Base-by-base conservation (phyloP, 352 stramenopile genomes). In the Elongisporangium anandrum region DNA sequence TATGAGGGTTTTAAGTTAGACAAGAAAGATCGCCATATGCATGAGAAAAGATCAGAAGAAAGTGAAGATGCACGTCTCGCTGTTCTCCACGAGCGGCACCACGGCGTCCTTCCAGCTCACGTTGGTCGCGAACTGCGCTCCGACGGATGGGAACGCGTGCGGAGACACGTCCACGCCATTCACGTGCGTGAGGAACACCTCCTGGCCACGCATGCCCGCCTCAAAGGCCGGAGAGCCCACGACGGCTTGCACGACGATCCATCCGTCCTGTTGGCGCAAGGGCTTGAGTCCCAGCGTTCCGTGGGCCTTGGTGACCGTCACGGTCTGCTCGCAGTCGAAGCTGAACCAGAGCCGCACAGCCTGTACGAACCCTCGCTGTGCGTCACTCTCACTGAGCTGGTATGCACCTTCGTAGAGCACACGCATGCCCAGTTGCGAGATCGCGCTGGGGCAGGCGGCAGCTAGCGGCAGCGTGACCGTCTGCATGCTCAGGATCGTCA, bases 111-210 rank as follows among this genome's bases (percentile, higher is more conserved):
- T 86, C 80, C 78, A 90, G 20, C 79, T 90, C 51, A 81, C 69
- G 50, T 77, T 54, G 21, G 50, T 70, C 19, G 10, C 23, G 53
- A 66, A 63, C 22, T 65, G 66, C n/a, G 51, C 50, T 0, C 75
- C 75, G 13, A 90, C 71, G 10, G 80, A 77, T 19, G 77, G 80
- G 59, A 90, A 90, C 19, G 80, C 81, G 29, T 80, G 80, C 8
- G 82, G 82, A 5, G 82, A 90, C 12, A 92, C 83, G 56, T 92
- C 79, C 19, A 89, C 79, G 9, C 80, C 83, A 60, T 92, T 92
- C 26, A 90, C 80, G 56, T 92, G 83, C 6, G 80, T 90, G n/a
- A 92, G 69, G 52, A 87, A 92, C 20, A 88, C 80, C 54, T 92
- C 82, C 10, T 90, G 74, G 47, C 69, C 64, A 16, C 79, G 76